Base-by-base conservation (phyloP, 2,329 filamentous ascomycete species). In the Plenodomus tracheiphilus region DNA sequence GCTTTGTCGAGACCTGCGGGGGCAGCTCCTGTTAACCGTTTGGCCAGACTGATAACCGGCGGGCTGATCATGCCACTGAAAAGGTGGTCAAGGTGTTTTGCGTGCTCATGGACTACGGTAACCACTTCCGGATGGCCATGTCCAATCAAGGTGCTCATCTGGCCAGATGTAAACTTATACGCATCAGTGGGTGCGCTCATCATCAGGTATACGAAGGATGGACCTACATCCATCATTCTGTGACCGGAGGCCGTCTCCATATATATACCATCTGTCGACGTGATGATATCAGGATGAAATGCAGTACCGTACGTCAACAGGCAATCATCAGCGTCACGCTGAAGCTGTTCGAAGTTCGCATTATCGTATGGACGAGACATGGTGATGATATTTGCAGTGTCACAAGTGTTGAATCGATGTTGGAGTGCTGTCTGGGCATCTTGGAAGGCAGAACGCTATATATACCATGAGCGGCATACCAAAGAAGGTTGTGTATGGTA, bases 61-160 rank as follows among this genome's bases (percentile, higher is more conserved):
- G 64, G 66, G n/a, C 58, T 68, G 4, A 71, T 53, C 68, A 72
- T 72, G 43, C 61, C 64, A 34, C 66, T 70, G 52, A 71, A 68
- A 1, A 72, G 57, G 42, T 71, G 68, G 32, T 71, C 68, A 1
- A 72, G 60, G 22, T 56, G 54, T 18, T 56, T 40, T 2, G 62
- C 63, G 38, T 71, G 62, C 4, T 64, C 48, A 2, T 52, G 51
- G 25, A 72, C 61, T 18, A 64, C 58, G 21, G 64, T 51, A 1
- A 71, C 68, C 6, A 70, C 65, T 41, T 72, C 68, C 8, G 66
- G 62, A 44, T 71, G 56, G 1, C 58, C 60, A 25, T 71, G 68
- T 9, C 68, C 67, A 20, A 71, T 58, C 8, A 61, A 58, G 2
- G 47, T 49, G 2, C 56, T 61, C 66, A 69, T 69, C 46, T 70